These are phyloP conservation scores for Candida broadrunensis DNA, from an alignment of 805 yeast species.

Conservation along the genomic window DNA sequence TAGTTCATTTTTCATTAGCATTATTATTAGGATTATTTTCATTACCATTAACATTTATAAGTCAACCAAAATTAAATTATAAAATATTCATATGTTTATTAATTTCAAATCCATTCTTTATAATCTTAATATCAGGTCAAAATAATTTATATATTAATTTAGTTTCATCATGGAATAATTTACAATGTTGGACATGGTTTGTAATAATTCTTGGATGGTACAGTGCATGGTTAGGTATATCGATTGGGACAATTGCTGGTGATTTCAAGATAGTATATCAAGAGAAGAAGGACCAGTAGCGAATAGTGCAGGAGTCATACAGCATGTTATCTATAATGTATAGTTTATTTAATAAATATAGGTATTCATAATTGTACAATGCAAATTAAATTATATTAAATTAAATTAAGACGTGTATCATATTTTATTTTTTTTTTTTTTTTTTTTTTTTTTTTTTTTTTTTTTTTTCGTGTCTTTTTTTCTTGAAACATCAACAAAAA, in stretches of 20 bases:
- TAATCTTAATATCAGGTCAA: conserved; percentile 23
- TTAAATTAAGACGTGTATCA: too few species aligned
- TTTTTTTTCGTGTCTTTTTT: too few species aligned
- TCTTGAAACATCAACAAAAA: too few species aligned
- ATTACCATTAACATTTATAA: conserved; percentile 70
- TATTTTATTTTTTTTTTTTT: too few species aligned
- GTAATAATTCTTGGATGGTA: conserved; percentile 73
- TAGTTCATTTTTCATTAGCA: conserved; percentile 83
- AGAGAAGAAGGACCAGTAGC: not conserved
- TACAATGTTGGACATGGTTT: conserved; percentile 86
- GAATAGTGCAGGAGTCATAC: not conserved
- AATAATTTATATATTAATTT: conserved; percentile 48
- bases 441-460: too few species aligned
- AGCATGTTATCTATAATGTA: too few species aligned
- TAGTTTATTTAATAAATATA: too few species aligned
- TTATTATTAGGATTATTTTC: conserved; percentile 66
- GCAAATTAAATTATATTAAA: too few species aligned
- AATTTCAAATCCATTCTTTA: conserved; percentile 51
- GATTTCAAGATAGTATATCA: not conserved
- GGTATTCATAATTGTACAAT: too few species aligned
- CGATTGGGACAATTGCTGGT: not conserved
- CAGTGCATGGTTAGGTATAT: conserved; percentile 67
- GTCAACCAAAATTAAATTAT: conserved; percentile 9
- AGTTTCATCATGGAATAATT: conserved; percentile 59
- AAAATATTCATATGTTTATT: conserved; percentile 34